These are phyloP conservation scores for Clonostachys rosea DNA, from an alignment of 2,329 filamentous ascomycete genomes.

Conservation along the genomic window DNA sequence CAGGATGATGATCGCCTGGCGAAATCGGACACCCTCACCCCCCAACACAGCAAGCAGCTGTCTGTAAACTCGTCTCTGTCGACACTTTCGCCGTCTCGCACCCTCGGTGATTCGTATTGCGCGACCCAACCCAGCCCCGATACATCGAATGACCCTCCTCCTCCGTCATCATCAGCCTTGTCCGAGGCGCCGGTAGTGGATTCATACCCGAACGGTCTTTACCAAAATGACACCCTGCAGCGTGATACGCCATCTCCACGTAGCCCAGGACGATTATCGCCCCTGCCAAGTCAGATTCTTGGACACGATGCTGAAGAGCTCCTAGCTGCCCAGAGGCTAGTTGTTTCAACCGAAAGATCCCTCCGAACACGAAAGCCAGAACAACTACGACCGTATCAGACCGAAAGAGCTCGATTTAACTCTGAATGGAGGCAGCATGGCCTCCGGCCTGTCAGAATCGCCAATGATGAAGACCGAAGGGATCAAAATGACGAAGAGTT, in stretches of 20 bases:
- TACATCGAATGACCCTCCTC: no score
- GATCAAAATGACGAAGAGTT: constrained; percentile 35
- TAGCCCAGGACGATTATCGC: background rate
- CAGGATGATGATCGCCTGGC: constrained; percentile 4
- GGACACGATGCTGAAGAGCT: constrained; percentile 8
- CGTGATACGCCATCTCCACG: no score
- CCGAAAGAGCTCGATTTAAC: constrained; percentile 51
- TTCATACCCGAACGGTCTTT: no score
- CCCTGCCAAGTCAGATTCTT: constrained; percentile 9
- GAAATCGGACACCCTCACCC: no score
- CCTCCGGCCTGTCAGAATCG: constrained; percentile 44
- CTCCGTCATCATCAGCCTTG: no score
- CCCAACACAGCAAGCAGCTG: no score
- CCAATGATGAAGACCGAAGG: constrained; percentile 16
- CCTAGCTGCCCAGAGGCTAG: constrained; percentile 10
- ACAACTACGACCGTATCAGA: constrained; percentile 53
- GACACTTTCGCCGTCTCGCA: no score
- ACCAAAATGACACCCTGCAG: no score
- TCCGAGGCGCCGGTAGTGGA: no score
- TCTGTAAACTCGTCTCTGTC: no score
- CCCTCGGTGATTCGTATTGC: no score
- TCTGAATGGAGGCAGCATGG: constrained; percentile 49
- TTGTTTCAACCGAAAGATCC: constrained; percentile 36
- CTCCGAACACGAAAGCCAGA: constrained; percentile 57
- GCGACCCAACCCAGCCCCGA: no score